Percentiles rank a stretch among this genome's conserved stretches.
Evolutionary conservation across 2,329 filamentous ascomycete species (phyloP).

Genomic region (Sphaceloma murrayae): DNA sequence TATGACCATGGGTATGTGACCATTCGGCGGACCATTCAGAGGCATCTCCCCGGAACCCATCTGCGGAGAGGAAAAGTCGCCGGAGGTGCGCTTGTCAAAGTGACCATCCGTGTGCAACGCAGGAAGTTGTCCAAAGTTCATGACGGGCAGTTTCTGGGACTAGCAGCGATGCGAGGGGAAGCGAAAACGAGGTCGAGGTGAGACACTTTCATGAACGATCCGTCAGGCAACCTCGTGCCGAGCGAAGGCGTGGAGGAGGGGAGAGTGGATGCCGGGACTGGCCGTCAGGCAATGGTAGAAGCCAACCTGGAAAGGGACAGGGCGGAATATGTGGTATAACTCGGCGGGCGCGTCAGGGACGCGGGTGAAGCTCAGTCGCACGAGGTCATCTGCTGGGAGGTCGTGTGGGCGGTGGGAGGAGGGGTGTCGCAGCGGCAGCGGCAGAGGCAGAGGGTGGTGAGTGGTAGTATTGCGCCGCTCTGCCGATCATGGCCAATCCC

Average conservation of each 20-base stretch:
- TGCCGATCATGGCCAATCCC: slow-evolving; percentile 12
- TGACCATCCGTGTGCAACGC: slow-evolving; percentile 2
- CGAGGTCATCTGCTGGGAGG: slow-evolving; percentile 10
- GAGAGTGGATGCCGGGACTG: slow-evolving; percentile 1
- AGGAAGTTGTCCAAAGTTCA: slow-evolving; percentile 14
- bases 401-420: background rate
- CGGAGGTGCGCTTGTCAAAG: slow-evolving; percentile 3
- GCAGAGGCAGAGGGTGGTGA: slow-evolving; percentile 14
- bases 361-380: slow-evolving; percentile 2
- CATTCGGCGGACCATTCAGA: slow-evolving; percentile 3
- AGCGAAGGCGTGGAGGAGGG: slow-evolving; percentile 2
- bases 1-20: slow-evolving; percentile 14
- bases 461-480: background rate
- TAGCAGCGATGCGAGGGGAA: background rate
- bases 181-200: slow-evolving; percentile 9
- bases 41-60: slow-evolving; percentile 8
- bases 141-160: slow-evolving; percentile 3
- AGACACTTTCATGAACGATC: slow-evolving; percentile 13
- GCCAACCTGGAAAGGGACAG: too few species aligned
- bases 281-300: slow-evolving; percentile 14
- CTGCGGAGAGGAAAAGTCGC: slow-evolving; percentile 11
- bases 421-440: background rate
- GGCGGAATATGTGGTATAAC: background rate
- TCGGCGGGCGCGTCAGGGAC: slow-evolving; percentile 7
- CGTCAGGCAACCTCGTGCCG: slow-evolving; percentile 14